Evolutionary conservation across 805 yeast species (phyloP).

Genomic region (Diddensiella caesifluorescens): DNA sequence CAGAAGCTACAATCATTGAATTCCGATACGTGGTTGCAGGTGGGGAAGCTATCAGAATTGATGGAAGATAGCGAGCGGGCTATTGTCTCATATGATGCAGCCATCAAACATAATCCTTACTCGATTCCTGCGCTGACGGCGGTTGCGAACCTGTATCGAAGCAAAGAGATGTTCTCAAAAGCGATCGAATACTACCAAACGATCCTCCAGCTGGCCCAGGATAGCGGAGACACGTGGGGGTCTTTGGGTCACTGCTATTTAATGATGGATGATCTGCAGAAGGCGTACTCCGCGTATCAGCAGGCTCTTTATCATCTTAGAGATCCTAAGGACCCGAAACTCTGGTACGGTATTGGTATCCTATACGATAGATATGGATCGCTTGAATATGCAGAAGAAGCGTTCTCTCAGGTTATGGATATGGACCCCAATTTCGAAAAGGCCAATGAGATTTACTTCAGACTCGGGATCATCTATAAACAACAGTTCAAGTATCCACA

Average conservation of each 20-base stretch:
- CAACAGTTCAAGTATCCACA: slow-evolving; percentile 83
- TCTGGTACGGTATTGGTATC: slow-evolving; percentile 99
- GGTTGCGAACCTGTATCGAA: slow-evolving; percentile 81
- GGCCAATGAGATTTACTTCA: slow-evolving; percentile 91
- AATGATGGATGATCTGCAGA: slow-evolving; percentile 92
- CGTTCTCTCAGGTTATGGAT: slow-evolving; percentile 91
- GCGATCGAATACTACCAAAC: slow-evolving; percentile 93
- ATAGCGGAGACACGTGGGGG: slow-evolving; percentile 97
- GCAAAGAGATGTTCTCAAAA: slow-evolving; percentile 83
- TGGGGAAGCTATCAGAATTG: slow-evolving; percentile 84
- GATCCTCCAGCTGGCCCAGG: slow-evolving; percentile 74
- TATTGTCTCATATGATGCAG: slow-evolving; percentile 79
- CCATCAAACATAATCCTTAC: slow-evolving; percentile 79
- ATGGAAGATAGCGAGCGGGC: slow-evolving; percentile 88
- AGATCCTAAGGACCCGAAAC: slow-evolving; percentile 90
- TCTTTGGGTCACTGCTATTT: slow-evolving; percentile 88
- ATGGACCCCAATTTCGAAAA: slow-evolving; percentile 95
- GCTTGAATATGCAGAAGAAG: slow-evolving; percentile 96
- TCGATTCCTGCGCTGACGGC: slow-evolving; percentile 80
- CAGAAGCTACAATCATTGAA: slow-evolving; percentile 33
- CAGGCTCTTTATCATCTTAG: slow-evolving; percentile 87
- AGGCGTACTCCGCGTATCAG: slow-evolving; percentile 95
- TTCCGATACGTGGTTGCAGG: slow-evolving; percentile 72
- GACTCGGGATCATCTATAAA: slow-evolving; percentile 93
- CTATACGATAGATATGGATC: slow-evolving; percentile 95